Conservation (phyloP, 2,329 filamentous ascomycete genomes). For the Rhynchosporium agropyri region DNA sequence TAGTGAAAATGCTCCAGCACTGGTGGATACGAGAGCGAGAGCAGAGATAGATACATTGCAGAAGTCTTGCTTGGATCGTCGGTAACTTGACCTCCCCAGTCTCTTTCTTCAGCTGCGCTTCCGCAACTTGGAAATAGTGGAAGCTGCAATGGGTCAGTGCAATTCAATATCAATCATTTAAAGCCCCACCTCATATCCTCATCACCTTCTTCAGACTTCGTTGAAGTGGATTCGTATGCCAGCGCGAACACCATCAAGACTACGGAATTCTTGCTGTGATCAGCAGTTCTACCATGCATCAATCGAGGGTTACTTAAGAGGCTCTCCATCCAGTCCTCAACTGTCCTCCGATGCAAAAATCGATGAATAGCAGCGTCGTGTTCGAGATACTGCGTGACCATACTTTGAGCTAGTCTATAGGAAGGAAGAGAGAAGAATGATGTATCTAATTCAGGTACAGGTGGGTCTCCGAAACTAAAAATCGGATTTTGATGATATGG, state of each 20-base stretch:
- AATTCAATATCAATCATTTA: neutral
- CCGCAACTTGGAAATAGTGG: constrained; percentile 47
- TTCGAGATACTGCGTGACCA: constrained; percentile 57
- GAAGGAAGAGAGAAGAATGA: constrained; percentile 41
- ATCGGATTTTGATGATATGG: constrained; percentile 21
- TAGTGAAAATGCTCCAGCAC: constrained; percentile 62
- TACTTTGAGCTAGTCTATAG: constrained; percentile 42
- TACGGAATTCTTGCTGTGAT: constrained; percentile 49
- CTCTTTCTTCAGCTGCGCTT: constrained; percentile 50
- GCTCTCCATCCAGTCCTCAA: constrained; percentile 51
- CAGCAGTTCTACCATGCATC: constrained; percentile 43
- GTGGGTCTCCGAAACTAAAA: constrained; percentile 24
- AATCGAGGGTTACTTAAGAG: constrained; percentile 44
- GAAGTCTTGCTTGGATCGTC: constrained; percentile 58
- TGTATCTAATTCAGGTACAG: constrained; percentile 43
- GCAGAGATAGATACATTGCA: constrained; percentile 61
- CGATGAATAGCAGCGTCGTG: constrained; percentile 60
- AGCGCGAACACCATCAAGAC: constrained; percentile 53
- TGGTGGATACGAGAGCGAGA: constrained; percentile 62
- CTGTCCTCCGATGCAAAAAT: constrained; percentile 56
- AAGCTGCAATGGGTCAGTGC: constrained; percentile 21
- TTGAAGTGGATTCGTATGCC: constrained; percentile 39
- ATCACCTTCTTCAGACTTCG: constrained; percentile 12
- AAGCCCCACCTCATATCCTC: constrained; percentile 17
- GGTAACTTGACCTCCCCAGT: constrained; percentile 56